A percentile compares a stretch with the other conserved stretches of the same genome.
Conservation (phyloP, 768 basidiomycete genomes). For the Sarcodon sp. region DNA sequence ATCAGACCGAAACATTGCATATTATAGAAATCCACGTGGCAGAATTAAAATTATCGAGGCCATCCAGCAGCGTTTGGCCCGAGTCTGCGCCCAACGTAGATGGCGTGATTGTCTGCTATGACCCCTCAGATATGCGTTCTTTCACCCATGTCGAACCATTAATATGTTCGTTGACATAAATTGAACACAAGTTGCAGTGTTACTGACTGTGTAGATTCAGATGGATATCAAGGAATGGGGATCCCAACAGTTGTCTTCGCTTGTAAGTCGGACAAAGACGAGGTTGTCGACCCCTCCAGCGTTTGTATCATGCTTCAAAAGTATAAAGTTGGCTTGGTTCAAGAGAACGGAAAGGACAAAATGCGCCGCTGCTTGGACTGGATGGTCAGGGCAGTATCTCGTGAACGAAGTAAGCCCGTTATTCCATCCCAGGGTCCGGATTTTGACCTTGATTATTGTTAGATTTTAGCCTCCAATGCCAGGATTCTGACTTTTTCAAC, state of each 20-base stretch:
- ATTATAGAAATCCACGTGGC: constrained; percentile 20
- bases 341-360: constrained; percentile 55
- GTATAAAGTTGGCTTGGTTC: constrained; percentile 70
- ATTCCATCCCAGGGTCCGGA: too few species aligned
- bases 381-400: constrained; percentile 29
- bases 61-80: constrained; percentile 29
- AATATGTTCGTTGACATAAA: constrained; percentile 43
- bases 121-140: constrained; percentile 49
- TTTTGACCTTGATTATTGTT: constrained; percentile 3
- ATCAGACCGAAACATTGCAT: constrained; percentile 10
- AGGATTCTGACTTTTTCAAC: constrained; percentile 32
- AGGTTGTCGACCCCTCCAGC: constrained; percentile 40
- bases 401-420: constrained; percentile 9
- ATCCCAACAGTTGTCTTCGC: constrained; percentile 67
- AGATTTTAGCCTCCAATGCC: constrained; percentile 4
- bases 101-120: constrained; percentile 81
- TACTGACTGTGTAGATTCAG: constrained; percentile 20
- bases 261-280: constrained; percentile 74
- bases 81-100: constrained; percentile 47
- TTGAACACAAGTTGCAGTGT: too few species aligned
- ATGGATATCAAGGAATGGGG: constrained; percentile 39
- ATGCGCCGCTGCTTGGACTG: constrained; percentile 67
- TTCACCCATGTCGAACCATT: constrained; percentile 57
- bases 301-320: constrained; percentile 36
- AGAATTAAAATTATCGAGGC: constrained; percentile 15